Evolutionary conservation across 805 yeast species (phyloP).

Genomic region (Scheffersomyces stipitis): DNA sequence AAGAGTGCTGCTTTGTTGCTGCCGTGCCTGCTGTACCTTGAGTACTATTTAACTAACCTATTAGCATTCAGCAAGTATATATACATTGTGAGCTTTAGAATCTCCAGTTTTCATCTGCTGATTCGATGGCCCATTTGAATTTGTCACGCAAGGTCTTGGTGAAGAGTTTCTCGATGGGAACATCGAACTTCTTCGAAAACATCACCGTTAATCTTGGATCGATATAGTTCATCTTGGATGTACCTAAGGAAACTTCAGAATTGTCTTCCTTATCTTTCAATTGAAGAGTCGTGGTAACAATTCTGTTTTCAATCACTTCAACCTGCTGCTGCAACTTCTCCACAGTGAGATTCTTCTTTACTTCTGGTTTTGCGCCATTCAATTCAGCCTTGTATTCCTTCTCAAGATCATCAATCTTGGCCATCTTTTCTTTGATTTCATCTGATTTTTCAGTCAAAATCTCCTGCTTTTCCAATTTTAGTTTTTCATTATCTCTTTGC

Average conservation of each 20-base stretch:
- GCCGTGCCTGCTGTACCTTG: too few relatives aligned
- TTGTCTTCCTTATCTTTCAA: constrained; percentile 92
- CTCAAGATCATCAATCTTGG: constrained; percentile 51
- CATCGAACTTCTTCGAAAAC: constrained; percentile 80
- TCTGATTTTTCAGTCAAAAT: constrained; percentile 43
- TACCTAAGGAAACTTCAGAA: constrained; percentile 88
- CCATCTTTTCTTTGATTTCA: constrained; percentile 59
- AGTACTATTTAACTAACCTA: too few relatives aligned
- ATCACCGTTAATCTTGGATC: constrained; percentile 91
- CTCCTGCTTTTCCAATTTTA: constrained; percentile 55
- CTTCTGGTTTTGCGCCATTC: constrained; percentile 55
- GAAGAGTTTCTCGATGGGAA: constrained; percentile 89
- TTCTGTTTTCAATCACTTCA: constrained; percentile 69
- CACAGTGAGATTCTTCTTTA: constrained; percentile 50
- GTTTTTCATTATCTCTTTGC: constrained; percentile 74
- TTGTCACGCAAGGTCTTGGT: constrained; percentile 90
- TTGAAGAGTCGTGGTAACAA: constrained; percentile 66
- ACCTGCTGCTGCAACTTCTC: constrained; percentile 75
- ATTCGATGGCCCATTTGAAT: constrained; percentile 94
- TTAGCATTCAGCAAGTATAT: not conserved
- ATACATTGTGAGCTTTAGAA: constrained; percentile 45
- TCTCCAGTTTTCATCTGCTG: constrained; percentile 84
- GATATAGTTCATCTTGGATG: constrained; percentile 91
- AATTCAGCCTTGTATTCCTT: constrained; percentile 57
- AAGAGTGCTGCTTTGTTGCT: too few relatives aligned